Conservation (phyloP, 129 eudicot genomes). For the Centaurea solstitialis region DNA sequence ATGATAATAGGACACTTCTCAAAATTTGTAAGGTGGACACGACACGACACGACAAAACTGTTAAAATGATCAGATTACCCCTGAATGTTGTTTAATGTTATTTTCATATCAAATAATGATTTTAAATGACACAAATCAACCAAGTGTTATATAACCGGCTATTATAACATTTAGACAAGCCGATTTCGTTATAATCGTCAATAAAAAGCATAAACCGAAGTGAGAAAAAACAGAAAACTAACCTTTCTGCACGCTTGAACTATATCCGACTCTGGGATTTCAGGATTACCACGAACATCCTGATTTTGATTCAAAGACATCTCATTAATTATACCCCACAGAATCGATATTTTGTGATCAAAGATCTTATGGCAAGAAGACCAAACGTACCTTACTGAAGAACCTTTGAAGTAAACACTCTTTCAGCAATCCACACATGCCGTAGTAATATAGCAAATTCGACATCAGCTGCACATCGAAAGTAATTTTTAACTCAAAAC, state of each 20-base stretch:
- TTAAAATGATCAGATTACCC: too few species aligned
- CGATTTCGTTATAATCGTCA: too few species aligned
- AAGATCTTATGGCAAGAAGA: not conserved
- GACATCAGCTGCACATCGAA: slow-evolving; percentile 69
- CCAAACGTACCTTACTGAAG: slow-evolving; percentile 79
- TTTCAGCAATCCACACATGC: slow-evolving; percentile 81
- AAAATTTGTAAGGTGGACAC: too few species aligned
- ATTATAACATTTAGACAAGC: too few species aligned
- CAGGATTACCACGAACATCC: slow-evolving; percentile 93
- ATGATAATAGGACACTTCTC: too few species aligned
- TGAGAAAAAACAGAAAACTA: slow-evolving; percentile 9
- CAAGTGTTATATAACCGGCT: too few species aligned
- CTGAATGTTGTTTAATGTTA: too few species aligned
- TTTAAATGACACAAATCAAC: too few species aligned
- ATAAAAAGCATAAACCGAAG: too few species aligned
- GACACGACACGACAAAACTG: too few species aligned
- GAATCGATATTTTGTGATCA: too few species aligned
- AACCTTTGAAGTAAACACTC: slow-evolving; percentile 84
- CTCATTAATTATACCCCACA: slow-evolving; percentile 10
- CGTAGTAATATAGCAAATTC: slow-evolving; percentile 85
- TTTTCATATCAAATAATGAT: too few species aligned
- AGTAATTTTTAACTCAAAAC: not conserved
- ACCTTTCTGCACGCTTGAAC: slow-evolving; percentile 97
- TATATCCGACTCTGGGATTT: slow-evolving; percentile 90
- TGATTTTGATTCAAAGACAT: slow-evolving; percentile 27